phyloP scores from a whole-genome alignment of 2,329 filamentous ascomycete species.

The Fusarium stilboides region DNA sequence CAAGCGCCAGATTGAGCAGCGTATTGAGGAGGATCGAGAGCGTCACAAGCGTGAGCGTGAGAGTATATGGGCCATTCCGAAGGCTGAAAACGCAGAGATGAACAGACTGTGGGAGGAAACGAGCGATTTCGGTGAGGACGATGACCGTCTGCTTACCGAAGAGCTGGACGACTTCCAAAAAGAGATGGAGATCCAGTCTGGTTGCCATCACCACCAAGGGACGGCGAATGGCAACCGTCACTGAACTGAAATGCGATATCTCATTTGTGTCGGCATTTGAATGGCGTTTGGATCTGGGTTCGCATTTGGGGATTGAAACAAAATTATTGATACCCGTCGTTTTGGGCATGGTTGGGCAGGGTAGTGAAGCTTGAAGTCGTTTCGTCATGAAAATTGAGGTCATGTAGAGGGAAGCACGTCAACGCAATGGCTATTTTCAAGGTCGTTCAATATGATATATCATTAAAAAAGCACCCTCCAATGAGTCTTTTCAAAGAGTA shows the following conservation, averaged over 20 bases:
- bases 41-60: slow-evolving; percentile 93
- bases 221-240: slow-evolving; percentile 52
- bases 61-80: slow-evolving; percentile 90
- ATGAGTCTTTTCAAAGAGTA: slow-evolving; percentile 42
- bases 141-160: slow-evolving; percentile 82
- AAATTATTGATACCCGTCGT: slow-evolving; percentile 52
- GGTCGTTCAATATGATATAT: slow-evolving; percentile 29
- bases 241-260: slow-evolving; percentile 29
- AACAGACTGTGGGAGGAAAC: slow-evolving; percentile 88
- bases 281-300: slow-evolving; percentile 50
- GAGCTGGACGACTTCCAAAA: slow-evolving; percentile 70
- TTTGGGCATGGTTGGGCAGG: slow-evolving; percentile 29
- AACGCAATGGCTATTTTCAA: slow-evolving; percentile 9
- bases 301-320: slow-evolving; percentile 32
- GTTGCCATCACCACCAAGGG: slow-evolving; percentile 57
- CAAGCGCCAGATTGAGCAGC: slow-evolving; percentile 91
- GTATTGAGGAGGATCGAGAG: slow-evolving; percentile 97
- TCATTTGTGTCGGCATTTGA: slow-evolving; percentile 32
- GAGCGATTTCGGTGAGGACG: slow-evolving; percentile 90
- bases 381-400: slow-evolving; percentile 12
- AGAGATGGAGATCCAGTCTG: slow-evolving; percentile 57
- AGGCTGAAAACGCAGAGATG: slow-evolving; percentile 76
- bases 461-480: slow-evolving; percentile 37
- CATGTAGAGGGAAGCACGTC: slow-evolving; percentile 6
- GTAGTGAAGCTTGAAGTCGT: slow-evolving; percentile 12